These are phyloP conservation scores for Erucastrum elatum DNA, from an alignment of 345 rosid genomes.

Conservation along the genomic window DNA sequence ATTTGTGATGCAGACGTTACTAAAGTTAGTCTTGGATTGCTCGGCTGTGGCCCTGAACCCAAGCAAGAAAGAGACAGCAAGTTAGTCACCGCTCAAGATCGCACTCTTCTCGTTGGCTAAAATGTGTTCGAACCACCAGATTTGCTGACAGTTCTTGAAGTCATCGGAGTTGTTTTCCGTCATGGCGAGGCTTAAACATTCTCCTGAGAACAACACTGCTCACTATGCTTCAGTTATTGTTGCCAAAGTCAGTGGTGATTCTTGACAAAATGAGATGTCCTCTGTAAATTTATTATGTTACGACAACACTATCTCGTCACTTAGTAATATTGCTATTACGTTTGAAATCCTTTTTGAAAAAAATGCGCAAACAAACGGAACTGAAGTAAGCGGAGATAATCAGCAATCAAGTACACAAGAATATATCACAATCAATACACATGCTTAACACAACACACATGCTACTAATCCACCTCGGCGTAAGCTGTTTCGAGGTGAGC, in stretches of 20 bases:
- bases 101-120: neutral
- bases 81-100: neutral
- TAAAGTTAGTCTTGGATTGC: constrained; percentile 54
- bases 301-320: neutral
- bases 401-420: too few relatives aligned
- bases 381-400: too few relatives aligned
- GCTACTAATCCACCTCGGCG: constrained; percentile 12
- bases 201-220: constrained; percentile 78
- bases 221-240: constrained; percentile 73
- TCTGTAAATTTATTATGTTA: neutral
- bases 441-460: neutral
- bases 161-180: constrained; percentile 77
- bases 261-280: constrained; percentile 4
- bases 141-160: constrained; percentile 72
- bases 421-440: neutral
- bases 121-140: constrained; percentile 46
- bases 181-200: constrained; percentile 74
- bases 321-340: neutral
- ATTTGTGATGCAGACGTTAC: constrained; percentile 57
- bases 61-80: neutral
- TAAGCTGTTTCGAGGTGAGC: constrained; percentile 57
- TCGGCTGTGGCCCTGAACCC: neutral
- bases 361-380: too few relatives aligned
- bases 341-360: too few relatives aligned
- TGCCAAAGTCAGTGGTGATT: constrained; percentile 56